Evolutionary conservation across 108 stramenopile genomes (phyloP), one percentile per base, ranked within the genome.

Genomic region (Cyclotella baltica): DNA sequence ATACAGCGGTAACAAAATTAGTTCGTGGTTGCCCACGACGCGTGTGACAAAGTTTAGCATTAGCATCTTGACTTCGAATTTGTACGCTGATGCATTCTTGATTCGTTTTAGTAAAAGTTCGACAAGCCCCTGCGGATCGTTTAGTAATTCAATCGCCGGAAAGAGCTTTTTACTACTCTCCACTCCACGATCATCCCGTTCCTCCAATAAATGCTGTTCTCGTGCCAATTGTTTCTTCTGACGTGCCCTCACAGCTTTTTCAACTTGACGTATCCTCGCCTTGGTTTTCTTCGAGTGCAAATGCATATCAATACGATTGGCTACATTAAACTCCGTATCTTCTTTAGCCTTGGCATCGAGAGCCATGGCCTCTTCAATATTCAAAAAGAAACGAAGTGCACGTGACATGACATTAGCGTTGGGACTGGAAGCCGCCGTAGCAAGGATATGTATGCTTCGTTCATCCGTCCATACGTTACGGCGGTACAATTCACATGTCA

Each of bases 21-120:
- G 83, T 61, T 96, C 86, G 80, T 98, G 98, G 71, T 95, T 92
- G 9, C 98, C 97, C 0, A 98, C 96, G 28, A 98, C 71, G 9
- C 97, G 84, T 13, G 96, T 95, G 43, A 98, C 87, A 73, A 98
- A 96, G 83, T 99, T 98, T 84, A 99, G 93, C 88, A 96, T 89
- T 19, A 98, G 75, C 76, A 99, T 92, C 65, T 97, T 96, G 50
- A 83, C 83, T 75, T 96, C 95, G 78, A 98, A 98, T 38, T 91
- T 86, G 76, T 89, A 84, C n/a, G 72, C n/a, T 80, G 69, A 85
- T 84, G 52, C 80, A 78, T 73, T 81, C 19, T 93, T 83, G 38
- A 98, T 82, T 23, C 88, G 70, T 48, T 93, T 93, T 55, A 99
- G 84, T 28, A 98, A 78, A 47, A 72, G 62, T 73, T 98, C 98